These are phyloP conservation scores for Dianthus caryophyllus DNA, from an alignment of 148 eudicot species.

Conservation along the genomic window DNA sequence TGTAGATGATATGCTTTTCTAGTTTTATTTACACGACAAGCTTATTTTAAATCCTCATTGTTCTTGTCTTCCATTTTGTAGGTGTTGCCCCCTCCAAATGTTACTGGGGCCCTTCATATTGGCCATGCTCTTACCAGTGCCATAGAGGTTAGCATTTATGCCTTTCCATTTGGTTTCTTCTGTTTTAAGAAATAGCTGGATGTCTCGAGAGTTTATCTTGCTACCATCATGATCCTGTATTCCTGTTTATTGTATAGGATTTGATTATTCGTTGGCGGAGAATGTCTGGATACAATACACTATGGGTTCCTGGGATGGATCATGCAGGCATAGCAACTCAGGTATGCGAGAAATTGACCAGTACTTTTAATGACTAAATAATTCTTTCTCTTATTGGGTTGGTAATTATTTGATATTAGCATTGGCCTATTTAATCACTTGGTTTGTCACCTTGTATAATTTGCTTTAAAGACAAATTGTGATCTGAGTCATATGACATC, in stretches of 20 bases:
- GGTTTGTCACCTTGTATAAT: too few relatives aligned
- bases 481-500: too few relatives aligned
- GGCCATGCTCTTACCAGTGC: slow-evolving; percentile 96
- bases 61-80: slow-evolving; percentile 26
- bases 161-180: background rate
- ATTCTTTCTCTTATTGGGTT: background rate
- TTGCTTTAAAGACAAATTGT: too few relatives aligned
- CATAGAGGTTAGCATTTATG: slow-evolving; percentile 52
- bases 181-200: background rate
- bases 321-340: slow-evolving; percentile 99
- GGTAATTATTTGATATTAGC: background rate
- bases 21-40: background rate
- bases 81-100: slow-evolving; percentile 99
- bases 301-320: slow-evolving; percentile 99
- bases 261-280: slow-evolving; percentile 86
- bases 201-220: background rate
- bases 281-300: slow-evolving; percentile 88
- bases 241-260: slow-evolving; percentile 51
- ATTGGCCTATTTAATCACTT: too few relatives aligned
- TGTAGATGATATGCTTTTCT: background rate
- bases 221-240: background rate
- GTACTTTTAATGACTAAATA: background rate
- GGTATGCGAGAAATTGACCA: slow-evolving; percentile 31
- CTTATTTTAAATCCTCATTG: background rate
- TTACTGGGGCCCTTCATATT: slow-evolving; percentile 96